Base-by-base conservation (phyloP, 108 stramenopile genomes). In the Cyclostephanos tholiformis region DNA sequence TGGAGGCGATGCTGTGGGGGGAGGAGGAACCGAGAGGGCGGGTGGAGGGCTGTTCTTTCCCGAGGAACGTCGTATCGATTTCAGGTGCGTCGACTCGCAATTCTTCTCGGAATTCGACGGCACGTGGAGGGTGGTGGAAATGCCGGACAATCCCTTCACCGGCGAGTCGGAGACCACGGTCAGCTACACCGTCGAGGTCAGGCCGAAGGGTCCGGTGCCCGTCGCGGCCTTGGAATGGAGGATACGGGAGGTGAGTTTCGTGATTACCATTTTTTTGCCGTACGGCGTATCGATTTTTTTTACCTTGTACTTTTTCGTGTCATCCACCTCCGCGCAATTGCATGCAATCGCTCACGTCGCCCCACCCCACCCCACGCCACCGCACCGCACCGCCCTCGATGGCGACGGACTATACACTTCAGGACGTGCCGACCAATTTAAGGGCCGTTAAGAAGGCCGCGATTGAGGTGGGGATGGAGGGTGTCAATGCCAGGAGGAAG, bases 181-280 rank as follows among this genome's bases (percentile, higher is more conserved):
- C 0, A 82, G 79, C 25, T 91, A 91, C 80, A 77, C 74, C 63
- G 90, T 91, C 26, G 79, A 87, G 63, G 86, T 91, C 23, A 65
- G 79, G 22, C 90, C 90, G 16, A 87, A 84, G 58, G 90, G 90
- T 7, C 86, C 86, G 2, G 90, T 91, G 11, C 90, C 90, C 6
- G 90, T 81, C 63, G 76, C 82, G 10, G 90, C 90, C 4, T 64
- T 91, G 53, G 90, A 91, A 77, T 91, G 90, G 90, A 79, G 89
- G 30, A 91, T 91, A 48, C 62, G 82, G 48, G 88, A 88, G 61
- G 61, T 62, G 41, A 62, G 61, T 19, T n/a, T 36, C 9, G n/a
- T 4, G 2, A 3, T 12, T 16, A 14, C 16, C 16, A 14, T 4
- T 16, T 55, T 55, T 26, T 55, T 27, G 0, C 23, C 32, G 32